phyloP scores from a whole-genome alignment of 2,329 filamentous ascomycete genomes.

The Pyrenochaeta sp. region DNA sequence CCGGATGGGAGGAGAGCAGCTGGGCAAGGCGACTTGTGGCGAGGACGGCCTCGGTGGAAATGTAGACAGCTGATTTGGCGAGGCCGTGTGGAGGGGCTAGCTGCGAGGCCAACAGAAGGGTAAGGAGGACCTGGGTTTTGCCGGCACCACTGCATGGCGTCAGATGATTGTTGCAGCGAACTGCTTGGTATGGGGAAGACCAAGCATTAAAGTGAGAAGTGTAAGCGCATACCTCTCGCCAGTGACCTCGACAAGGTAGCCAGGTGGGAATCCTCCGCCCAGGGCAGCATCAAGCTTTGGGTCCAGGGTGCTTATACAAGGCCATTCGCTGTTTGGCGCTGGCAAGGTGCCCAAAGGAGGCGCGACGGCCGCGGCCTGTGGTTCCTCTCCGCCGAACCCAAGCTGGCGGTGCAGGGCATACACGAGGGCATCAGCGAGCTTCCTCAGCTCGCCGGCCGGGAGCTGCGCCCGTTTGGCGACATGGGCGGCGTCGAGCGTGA shows the following conservation, averaged over 20 bases:
- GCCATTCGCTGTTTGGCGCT: constrained; percentile 51
- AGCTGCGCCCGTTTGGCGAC: constrained; percentile 86
- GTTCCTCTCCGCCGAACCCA: constrained; percentile 48
- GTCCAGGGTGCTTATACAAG: constrained; percentile 81
- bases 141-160: constrained; percentile 74
- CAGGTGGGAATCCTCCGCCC: constrained; percentile 79
- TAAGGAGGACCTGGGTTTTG: constrained; percentile 92
- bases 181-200: constrained; percentile 8
- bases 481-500: constrained; percentile 82
- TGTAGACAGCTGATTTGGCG: constrained; percentile 80
- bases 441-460: constrained; percentile 80
- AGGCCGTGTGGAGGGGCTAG: constrained; percentile 77
- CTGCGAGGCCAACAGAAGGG: constrained; percentile 83
- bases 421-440: constrained; percentile 72
- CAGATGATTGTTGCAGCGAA: constrained; percentile 7
- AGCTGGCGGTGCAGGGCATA: constrained; percentile 71
- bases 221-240: constrained; percentile 74
- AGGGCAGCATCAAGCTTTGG: constrained; percentile 72
- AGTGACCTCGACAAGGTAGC: constrained; percentile 85
- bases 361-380: constrained; percentile 21
- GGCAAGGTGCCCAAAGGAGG: constrained; percentile 13
- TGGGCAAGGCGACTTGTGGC: constrained; percentile 83
- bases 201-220: constrained; percentile 10
- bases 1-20: constrained; percentile 73
- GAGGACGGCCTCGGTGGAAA: constrained; percentile 88